These are phyloP conservation scores for Boletus barrowsii DNA, from an alignment of 768 basidiomycete species.

Conservation along the genomic window DNA sequence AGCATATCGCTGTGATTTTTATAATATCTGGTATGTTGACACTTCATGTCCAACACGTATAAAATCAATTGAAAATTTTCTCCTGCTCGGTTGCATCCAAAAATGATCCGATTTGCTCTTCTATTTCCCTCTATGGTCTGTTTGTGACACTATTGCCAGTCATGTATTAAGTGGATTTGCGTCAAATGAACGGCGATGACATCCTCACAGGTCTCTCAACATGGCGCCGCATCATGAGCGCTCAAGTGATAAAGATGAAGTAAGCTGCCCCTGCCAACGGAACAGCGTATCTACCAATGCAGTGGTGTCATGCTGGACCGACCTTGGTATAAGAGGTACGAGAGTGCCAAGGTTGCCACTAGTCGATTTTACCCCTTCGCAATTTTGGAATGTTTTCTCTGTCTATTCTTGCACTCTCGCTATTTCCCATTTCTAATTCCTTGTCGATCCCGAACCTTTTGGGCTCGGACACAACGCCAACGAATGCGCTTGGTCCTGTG, in stretches of 20 bases:
- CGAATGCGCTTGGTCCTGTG: constrained; percentile 17
- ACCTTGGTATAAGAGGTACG: not conserved
- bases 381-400: constrained; percentile 3
- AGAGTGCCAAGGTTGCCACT: too few relatives aligned
- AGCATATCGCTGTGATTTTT: not conserved
- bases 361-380: not conserved
- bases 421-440: constrained; percentile 8
- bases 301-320: too few relatives aligned
- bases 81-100: too few relatives aligned
- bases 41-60: not conserved
- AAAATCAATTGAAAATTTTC: too few relatives aligned
- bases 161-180: not conserved
- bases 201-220: not conserved
- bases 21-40: not conserved
- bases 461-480: not conserved
- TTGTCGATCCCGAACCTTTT: not conserved
- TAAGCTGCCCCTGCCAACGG: not conserved
- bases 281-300: not conserved
- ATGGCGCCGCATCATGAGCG: not conserved
- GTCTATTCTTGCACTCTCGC: constrained; percentile 3
- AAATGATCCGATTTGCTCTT: not conserved
- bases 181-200: not conserved
- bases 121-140: not conserved
- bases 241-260: not conserved
- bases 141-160: not conserved